Evolutionary conservation across 306 rosid species (phyloP).

Genomic region (Coriaria nepalensis): DNA sequence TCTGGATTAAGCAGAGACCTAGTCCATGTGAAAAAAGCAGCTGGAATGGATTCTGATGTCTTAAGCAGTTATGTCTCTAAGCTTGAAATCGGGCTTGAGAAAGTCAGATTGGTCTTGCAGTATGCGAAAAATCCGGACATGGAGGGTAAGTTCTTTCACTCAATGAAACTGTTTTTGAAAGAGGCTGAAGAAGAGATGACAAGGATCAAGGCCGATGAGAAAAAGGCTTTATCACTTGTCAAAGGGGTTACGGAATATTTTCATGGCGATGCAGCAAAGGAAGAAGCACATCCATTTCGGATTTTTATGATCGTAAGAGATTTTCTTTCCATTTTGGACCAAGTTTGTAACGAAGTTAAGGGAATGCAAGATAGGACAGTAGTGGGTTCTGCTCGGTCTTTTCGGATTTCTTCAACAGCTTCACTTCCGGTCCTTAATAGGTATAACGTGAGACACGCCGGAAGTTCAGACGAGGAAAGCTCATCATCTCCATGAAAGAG

Average conservation of each 20-base stretch:
- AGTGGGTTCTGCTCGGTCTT: slow-evolving; percentile 79
- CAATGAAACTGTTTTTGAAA: slow-evolving; percentile 61
- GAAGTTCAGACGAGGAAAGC: slow-evolving; percentile 88
- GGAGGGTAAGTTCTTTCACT: slow-evolving; percentile 57
- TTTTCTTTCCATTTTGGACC: slow-evolving; percentile 63
- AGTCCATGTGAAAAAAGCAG: slow-evolving; percentile 66
- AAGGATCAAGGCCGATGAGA: slow-evolving; percentile 60
- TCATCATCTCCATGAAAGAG: slow-evolving; percentile 41
- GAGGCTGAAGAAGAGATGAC: slow-evolving; percentile 71
- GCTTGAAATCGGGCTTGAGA: slow-evolving; percentile 90
- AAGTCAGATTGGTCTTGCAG: slow-evolving; percentile 62
- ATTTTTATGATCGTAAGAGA: slow-evolving; percentile 93
- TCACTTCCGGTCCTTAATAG: slow-evolving; percentile 81
- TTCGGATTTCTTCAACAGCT: slow-evolving; percentile 61
- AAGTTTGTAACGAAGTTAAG: slow-evolving; percentile 95
- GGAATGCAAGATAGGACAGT: slow-evolving; percentile 66
- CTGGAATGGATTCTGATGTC: slow-evolving; percentile 97
- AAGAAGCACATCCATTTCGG: slow-evolving; percentile 92
- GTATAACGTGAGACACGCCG: slow-evolving; percentile 51
- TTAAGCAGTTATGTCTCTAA: slow-evolving; percentile 73
- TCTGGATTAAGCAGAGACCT: slow-evolving; percentile 88
- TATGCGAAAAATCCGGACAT: slow-evolving; percentile 42
- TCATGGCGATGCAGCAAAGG: slow-evolving; percentile 78
- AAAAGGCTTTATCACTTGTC: slow-evolving; percentile 61
- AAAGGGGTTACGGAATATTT: slow-evolving; percentile 86